Percentiles rank a stretch among this genome's conserved stretches.
Evolutionary conservation across 441 rosid species (phyloP).

Genomic region (Gossypium schwendimanii): DNA sequence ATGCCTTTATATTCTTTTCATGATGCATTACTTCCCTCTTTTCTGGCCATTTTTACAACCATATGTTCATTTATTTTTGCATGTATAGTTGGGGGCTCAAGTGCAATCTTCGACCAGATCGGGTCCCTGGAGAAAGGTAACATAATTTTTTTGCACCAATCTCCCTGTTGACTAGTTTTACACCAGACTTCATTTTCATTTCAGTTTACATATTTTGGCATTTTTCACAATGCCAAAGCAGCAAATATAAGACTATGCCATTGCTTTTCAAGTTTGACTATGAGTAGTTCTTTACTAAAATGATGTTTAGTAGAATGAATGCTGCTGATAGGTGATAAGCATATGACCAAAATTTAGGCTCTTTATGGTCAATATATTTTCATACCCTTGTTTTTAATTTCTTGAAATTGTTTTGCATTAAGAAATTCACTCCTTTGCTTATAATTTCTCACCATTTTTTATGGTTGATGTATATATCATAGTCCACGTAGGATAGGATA

Average conservation of each 20-base stretch:
- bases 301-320: neutral
- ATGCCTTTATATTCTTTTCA: neutral
- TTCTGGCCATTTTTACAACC: neutral
- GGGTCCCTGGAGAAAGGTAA: slow-evolving; percentile 15
- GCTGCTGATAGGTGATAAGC: neutral
- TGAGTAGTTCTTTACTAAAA: neutral
- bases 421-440: neutral
- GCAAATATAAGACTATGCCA: neutral
- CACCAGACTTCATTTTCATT: neutral
- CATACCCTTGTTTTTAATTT: neutral
- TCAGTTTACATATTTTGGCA: neutral
- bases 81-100: slow-evolving; percentile 8
- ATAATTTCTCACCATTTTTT: neutral
- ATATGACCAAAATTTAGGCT: neutral
- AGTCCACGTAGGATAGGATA: neutral
- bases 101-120: slow-evolving; percentile 4
- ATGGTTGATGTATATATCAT: neutral
- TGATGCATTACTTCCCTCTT: neutral
- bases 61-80: neutral
- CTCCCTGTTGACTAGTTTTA: neutral
- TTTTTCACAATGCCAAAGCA: neutral
- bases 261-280: neutral
- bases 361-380: neutral
- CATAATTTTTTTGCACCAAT: neutral
- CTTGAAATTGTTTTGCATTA: neutral